phyloP scores from a whole-genome alignment of 176 grass and related monocot species.

The Bothriochloa decipiens region DNA sequence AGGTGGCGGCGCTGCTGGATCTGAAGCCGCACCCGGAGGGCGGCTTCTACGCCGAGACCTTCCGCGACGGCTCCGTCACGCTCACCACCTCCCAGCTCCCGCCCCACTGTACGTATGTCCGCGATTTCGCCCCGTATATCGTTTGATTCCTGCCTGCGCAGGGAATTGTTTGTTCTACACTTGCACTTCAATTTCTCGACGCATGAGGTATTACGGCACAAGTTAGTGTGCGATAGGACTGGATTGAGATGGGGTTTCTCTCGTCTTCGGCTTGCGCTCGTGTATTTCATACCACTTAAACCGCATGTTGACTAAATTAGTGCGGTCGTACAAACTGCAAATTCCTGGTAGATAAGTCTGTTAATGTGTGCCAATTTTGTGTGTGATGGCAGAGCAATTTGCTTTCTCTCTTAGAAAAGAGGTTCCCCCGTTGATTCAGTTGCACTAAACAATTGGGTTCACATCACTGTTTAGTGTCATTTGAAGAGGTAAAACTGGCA shows the following conservation, averaged over 20 bases:
- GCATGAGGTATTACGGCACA: background rate
- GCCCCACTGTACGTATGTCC: slow-evolving; percentile 58
- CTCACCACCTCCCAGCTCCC: slow-evolving; percentile 86
- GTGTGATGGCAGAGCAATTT: too few relatives aligned
- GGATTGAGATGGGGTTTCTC: background rate
- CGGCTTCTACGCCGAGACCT: slow-evolving; percentile 83
- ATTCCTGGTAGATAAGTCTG: background rate
- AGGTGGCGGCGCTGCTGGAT: slow-evolving; percentile 76
- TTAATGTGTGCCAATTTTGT: too few relatives aligned
- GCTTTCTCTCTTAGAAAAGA: too few relatives aligned
- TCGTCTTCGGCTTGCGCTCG: background rate
- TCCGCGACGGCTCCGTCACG: slow-evolving; percentile 81
- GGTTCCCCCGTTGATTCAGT: too few relatives aligned
- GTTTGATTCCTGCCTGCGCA: background rate
- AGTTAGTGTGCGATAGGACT: background rate
- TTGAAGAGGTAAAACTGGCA: too few relatives aligned
- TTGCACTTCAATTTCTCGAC: background rate
- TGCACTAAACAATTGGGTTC: too few relatives aligned
- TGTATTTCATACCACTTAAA: background rate
- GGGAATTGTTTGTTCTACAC: background rate
- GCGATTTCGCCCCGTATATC: background rate
- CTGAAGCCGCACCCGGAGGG: slow-evolving; percentile 89
- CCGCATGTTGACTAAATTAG: background rate
- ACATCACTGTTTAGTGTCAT: too few relatives aligned
- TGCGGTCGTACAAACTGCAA: background rate